Conservation (phyloP, 495 filamentous ascomycete genomes). For the Pyrenula massariospora region DNA sequence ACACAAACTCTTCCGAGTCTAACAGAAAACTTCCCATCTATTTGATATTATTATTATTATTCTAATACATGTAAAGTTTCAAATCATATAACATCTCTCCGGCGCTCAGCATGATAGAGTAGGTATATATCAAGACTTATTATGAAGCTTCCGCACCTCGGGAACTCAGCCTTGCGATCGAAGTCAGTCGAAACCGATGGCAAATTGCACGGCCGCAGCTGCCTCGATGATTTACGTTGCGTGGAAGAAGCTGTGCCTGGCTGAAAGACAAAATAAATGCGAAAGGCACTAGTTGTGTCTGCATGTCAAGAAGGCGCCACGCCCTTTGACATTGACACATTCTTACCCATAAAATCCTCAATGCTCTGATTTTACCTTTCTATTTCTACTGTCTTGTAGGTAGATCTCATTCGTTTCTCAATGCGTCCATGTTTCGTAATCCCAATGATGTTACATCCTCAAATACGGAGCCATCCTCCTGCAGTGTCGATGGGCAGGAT, state of each 20-base stretch:
- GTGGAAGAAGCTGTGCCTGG: neutral
- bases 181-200: neutral
- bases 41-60: too few relatives aligned
- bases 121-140: too few relatives aligned
- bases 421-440: neutral
- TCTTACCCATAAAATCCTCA: neutral
- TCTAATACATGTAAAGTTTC: too few relatives aligned
- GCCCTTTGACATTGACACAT: too few relatives aligned
- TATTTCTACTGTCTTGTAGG: neutral
- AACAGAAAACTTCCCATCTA: too few relatives aligned
- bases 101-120: too few relatives aligned
- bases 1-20: too few relatives aligned
- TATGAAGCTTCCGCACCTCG: too few relatives aligned
- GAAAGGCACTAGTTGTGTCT: too few relatives aligned
- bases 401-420: neutral
- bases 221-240: neutral
- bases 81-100: too few relatives aligned
- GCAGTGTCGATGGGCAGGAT: neutral
- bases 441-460: neutral
- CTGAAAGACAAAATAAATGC: neutral
- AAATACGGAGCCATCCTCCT: neutral
- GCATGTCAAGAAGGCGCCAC: too few relatives aligned
- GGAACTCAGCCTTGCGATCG: neutral
- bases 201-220: neutral
- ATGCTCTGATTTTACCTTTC: neutral